phyloP scores from a whole-genome alignment of 2,329 filamentous ascomycete species.

The Tolypocladium ovalisporum region DNA sequence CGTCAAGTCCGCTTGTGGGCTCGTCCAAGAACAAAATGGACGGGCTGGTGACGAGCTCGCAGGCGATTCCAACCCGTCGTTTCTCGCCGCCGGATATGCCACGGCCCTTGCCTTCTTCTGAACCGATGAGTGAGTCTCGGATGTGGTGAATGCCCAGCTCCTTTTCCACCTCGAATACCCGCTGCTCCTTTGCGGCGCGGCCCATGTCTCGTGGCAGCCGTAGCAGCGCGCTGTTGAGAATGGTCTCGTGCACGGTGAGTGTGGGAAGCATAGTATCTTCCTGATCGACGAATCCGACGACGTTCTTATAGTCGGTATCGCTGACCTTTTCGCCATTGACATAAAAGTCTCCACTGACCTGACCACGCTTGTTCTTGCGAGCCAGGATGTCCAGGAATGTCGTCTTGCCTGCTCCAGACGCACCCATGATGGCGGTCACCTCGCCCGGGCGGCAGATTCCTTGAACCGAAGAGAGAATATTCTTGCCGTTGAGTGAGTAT shows the following conservation, averaged over 20 bases:
- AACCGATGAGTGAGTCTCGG: constrained; percentile 88
- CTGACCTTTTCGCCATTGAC: constrained; percentile 86
- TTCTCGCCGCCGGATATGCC: constrained; percentile 98
- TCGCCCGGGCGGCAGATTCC: constrained; percentile 93
- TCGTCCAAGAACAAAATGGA: constrained; percentile 97
- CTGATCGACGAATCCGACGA: constrained; percentile 95
- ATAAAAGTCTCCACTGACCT: constrained; percentile 69
- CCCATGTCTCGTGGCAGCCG: constrained; percentile 91
- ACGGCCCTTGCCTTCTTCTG: constrained; percentile 85
- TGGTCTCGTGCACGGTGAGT: constrained; percentile 94
- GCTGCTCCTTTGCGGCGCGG: constrained; percentile 74
- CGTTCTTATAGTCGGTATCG: constrained; percentile 77
- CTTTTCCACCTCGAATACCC: constrained; percentile 85
- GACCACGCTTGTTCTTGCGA: constrained; percentile 89
- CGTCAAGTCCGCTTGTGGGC: constrained; percentile 89
- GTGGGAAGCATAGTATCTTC: constrained; percentile 96
- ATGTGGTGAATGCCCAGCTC: constrained; percentile 94
- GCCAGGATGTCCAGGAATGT: constrained; percentile 94
- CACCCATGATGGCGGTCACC: constrained; percentile 94
- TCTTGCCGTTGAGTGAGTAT: constrained; percentile 78
- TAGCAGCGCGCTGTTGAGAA: constrained; percentile 83
- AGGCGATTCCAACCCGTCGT: constrained; percentile 89
- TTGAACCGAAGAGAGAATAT: constrained; percentile 69
- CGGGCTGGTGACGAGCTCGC: constrained; percentile 92
- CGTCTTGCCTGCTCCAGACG: constrained; percentile 93